phyloP scores from a whole-genome alignment of 768 basidiomycete genomes.

The Rhizopogon salebrosus region DNA sequence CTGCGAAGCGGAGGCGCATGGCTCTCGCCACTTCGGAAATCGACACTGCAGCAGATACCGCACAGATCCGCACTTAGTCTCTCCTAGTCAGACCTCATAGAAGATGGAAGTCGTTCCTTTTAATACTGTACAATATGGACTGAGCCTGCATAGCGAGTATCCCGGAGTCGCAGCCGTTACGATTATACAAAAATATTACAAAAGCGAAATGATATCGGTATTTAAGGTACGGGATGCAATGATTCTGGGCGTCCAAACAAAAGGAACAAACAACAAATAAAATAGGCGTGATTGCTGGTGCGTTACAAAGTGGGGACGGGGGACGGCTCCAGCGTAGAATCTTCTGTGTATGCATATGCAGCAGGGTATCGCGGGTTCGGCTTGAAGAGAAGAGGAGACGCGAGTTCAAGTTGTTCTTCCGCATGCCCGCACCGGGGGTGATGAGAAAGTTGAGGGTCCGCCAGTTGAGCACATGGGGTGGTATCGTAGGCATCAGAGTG shows the following conservation, averaged over 20 bases:
- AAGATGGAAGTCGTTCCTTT: too few species aligned
- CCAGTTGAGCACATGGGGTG: neutral
- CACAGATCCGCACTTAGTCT: too few species aligned
- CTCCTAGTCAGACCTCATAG: too few species aligned
- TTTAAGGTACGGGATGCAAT: neutral
- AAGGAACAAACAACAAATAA: neutral
- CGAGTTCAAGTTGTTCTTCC: constrained; percentile 5
- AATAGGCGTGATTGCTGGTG: neutral
- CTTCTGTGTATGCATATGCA: constrained; percentile 17
- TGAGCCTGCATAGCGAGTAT: too few species aligned
- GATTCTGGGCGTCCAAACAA: neutral
- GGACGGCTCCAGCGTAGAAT: neutral
- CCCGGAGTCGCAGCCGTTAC: too few species aligned
- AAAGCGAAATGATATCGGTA: neutral
- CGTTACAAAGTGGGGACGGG: constrained; percentile 3
- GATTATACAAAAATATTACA: neutral
- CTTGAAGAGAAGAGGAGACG: constrained; percentile 19
- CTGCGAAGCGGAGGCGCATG: too few species aligned
- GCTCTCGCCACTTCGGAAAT: too few species aligned
- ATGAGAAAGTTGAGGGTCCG: neutral
- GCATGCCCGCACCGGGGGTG: constrained; percentile 2
- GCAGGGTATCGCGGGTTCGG: constrained; percentile 25
- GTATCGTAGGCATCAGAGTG: neutral
- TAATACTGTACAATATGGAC: too few species aligned
- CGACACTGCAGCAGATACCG: too few species aligned